A percentile compares a stretch with the other conserved stretches of the same genome.
Evolutionary conservation across 1,284 basidiomycete species (phyloP).

Genomic region (Psilocybe mexicana): DNA sequence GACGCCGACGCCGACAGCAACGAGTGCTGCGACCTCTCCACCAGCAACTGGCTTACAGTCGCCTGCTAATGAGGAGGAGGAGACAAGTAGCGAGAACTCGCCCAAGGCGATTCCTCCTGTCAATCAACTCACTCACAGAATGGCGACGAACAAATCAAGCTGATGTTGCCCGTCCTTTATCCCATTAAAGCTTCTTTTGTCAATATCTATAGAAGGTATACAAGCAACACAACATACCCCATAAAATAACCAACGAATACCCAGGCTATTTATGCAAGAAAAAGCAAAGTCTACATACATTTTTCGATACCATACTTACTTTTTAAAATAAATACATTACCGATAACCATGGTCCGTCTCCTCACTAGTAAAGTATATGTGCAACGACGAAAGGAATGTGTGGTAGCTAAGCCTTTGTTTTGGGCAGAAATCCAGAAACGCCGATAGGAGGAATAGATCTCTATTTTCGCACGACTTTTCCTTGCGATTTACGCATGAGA

Average conservation of each 20-base stretch:
- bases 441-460: constrained; percentile 1
- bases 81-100: neutral
- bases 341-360: neutral
- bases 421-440: neutral
- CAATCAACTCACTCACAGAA: neutral
- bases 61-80: neutral
- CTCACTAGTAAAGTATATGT: constrained; percentile 7
- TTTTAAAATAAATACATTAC: constrained; percentile 22
- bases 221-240: constrained; percentile 1
- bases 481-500: constrained; percentile 65
- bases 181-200: neutral
- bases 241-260: constrained; percentile 12
- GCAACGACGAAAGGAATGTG: constrained; percentile 1
- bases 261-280: constrained; percentile 6
- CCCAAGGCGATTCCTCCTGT: neutral
- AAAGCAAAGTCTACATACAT: constrained; percentile 13
- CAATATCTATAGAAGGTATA: neutral
- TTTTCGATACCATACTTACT: constrained; percentile 10
- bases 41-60: neutral
- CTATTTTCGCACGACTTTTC: constrained; percentile 54
- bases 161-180: constrained; percentile 3
- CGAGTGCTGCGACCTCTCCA: neutral
- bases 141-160: neutral
- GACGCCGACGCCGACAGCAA: neutral
- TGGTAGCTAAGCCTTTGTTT: neutral